Conservation (phyloP, 2,329 filamentous ascomycete species). For the Ophiosphaerella narmari region DNA sequence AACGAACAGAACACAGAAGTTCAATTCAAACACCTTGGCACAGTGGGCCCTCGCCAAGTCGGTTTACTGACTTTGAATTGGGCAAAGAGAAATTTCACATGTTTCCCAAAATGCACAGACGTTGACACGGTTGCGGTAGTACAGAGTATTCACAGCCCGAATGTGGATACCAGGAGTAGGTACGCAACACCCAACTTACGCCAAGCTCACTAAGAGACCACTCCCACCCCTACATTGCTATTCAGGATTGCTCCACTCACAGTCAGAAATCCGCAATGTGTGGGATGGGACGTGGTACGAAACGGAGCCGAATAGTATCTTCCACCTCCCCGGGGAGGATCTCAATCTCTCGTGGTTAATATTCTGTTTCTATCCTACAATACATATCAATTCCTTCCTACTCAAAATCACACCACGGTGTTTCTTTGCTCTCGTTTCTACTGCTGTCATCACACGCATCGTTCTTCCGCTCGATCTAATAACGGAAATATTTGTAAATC, state of each 20-base stretch:
- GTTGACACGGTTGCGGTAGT: slow-evolving; percentile 17
- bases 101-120: slow-evolving; percentile 26
- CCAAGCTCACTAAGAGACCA: slow-evolving; percentile 35
- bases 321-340: slow-evolving; percentile 20
- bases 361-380: slow-evolving; percentile 25
- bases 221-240: slow-evolving; percentile 25
- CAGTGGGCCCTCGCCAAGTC: slow-evolving; percentile 27
- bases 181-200: slow-evolving; percentile 37
- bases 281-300: slow-evolving; percentile 31
- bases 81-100: slow-evolving; percentile 24
- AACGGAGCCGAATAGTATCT: slow-evolving; percentile 26
- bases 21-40: slow-evolving; percentile 31
- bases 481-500: slow-evolving; percentile 21
- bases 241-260: slow-evolving; percentile 27
- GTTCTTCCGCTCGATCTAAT: slow-evolving; percentile 16
- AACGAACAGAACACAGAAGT: background rate
- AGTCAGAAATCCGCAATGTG: slow-evolving; percentile 24
- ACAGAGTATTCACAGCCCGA: slow-evolving; percentile 33
- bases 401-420: slow-evolving; percentile 29
- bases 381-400: slow-evolving; percentile 13
- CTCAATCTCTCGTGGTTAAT: slow-evolving; percentile 26
- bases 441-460: slow-evolving; percentile 16
- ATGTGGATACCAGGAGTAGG: slow-evolving; percentile 36
- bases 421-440: slow-evolving; percentile 21
- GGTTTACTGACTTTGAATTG: slow-evolving; percentile 17